phyloP scores from a whole-genome alignment of 306 rosid species.

The Malus fusca region DNA sequence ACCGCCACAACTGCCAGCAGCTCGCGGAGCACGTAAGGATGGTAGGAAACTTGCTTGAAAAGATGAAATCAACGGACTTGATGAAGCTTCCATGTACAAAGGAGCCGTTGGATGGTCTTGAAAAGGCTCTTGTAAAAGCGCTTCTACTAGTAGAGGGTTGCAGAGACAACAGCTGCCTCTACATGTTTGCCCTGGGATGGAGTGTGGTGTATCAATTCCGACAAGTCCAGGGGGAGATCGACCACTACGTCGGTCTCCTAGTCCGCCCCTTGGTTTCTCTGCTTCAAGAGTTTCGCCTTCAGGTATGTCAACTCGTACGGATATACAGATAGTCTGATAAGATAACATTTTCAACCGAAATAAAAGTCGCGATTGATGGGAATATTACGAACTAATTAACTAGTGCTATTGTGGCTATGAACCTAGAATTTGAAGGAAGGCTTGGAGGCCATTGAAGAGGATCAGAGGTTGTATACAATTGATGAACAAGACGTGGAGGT shows the following conservation, averaged over 20 bases:
- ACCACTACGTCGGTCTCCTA: slow-evolving; percentile 24
- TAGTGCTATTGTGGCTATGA: background rate
- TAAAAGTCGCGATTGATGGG: background rate
- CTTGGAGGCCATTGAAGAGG: slow-evolving; percentile 20
- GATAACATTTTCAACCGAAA: background rate
- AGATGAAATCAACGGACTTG: slow-evolving; percentile 23
- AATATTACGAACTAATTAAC: background rate
- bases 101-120: slow-evolving; percentile 32
- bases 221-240: slow-evolving; percentile 28
- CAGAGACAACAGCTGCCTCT: slow-evolving; percentile 29
- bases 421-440: slow-evolving; percentile 25
- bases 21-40: slow-evolving; percentile 27
- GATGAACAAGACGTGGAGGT: slow-evolving; percentile 34
- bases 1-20: slow-evolving; percentile 28
- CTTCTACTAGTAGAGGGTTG: slow-evolving; percentile 28
- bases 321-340: background rate
- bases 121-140: slow-evolving; percentile 20
- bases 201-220: slow-evolving; percentile 33
- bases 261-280: slow-evolving; percentile 31
- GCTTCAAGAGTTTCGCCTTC: slow-evolving; percentile 25
- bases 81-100: slow-evolving; percentile 15
- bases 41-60: slow-evolving; percentile 21
- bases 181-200: slow-evolving; percentile 43
- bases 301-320: slow-evolving; percentile 5
- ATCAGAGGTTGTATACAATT: slow-evolving; percentile 27